Conservation (phyloP, 2,329 filamentous ascomycete species). For the Monascus ruber region DNA sequence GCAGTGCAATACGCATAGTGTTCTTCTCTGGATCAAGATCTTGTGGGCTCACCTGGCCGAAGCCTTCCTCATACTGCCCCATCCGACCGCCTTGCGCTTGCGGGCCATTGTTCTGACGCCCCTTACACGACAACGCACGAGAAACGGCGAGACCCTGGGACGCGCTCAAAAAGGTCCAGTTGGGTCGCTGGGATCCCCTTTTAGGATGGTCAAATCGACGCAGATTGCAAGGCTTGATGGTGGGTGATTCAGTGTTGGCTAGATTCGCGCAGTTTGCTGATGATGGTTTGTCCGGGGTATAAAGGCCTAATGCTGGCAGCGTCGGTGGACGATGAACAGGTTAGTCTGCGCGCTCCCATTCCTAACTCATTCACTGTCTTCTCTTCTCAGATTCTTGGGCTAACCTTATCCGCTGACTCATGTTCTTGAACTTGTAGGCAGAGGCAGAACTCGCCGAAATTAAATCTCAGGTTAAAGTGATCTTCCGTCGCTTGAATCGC, state of each 20-base stretch:
- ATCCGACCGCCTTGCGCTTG: conserved; percentile 23
- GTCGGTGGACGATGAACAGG: conserved; percentile 82
- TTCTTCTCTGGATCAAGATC: no score
- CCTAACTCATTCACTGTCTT: background rate
- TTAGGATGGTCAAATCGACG: conserved; percentile 73
- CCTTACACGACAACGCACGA: background rate
- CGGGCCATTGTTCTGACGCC: conserved; percentile 18
- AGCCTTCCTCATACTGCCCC: conserved; percentile 15
- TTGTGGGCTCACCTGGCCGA: conserved; percentile 9
- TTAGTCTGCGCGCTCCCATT: conserved; percentile 20
- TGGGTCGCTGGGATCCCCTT: background rate
- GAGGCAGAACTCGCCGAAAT: conserved; percentile 72
- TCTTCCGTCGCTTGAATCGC: conserved; percentile 77
- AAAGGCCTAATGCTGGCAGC: conserved; percentile 87
- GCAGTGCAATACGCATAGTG: no score
- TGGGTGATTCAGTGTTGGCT: conserved; percentile 27
- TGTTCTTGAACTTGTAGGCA: conserved; percentile 33
- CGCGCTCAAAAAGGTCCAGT: no score
- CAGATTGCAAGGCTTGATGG: conserved; percentile 91
- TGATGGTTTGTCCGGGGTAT: background rate
- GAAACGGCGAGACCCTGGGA: no score
- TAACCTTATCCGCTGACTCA: background rate
- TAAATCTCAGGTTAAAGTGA: conserved; percentile 81
- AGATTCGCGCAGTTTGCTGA: no score
- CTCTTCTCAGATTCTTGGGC: background rate